phyloP scores from a whole-genome alignment of 108 stramenopile genomes.

The Heterococcus sp. region DNA sequence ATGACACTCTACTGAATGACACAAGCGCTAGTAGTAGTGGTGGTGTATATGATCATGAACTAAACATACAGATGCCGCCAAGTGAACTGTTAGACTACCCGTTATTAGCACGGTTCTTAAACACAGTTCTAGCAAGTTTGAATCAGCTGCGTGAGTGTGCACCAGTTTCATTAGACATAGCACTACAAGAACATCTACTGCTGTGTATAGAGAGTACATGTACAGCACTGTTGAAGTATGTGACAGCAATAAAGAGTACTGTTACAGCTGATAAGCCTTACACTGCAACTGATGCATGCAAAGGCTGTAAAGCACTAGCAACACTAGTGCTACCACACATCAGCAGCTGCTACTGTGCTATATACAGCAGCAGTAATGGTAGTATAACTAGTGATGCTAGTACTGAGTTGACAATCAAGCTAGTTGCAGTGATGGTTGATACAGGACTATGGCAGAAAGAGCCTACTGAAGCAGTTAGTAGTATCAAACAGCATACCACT shows the following conservation, averaged over 20 bases:
- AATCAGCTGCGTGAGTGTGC: slow-evolving; percentile 36
- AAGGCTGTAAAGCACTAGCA: background rate
- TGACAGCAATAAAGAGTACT: slow-evolving; percentile 3
- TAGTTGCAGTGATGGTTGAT: too few relatives aligned
- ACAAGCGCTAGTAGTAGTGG: background rate
- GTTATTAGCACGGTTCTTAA: slow-evolving; percentile 27
- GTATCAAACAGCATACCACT: too few relatives aligned
- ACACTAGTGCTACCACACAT: background rate
- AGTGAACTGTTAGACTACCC: slow-evolving; percentile 19
- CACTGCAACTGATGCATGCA: background rate
- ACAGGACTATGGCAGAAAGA: too few relatives aligned
- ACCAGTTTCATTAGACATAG: slow-evolving; percentile 5
- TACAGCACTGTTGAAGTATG: slow-evolving; percentile 1
- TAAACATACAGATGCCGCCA: slow-evolving; percentile 1
- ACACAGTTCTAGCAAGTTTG: slow-evolving; percentile 14
- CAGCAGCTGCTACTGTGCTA: background rate
- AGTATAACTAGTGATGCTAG: too few relatives aligned
- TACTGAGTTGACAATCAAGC: too few relatives aligned
- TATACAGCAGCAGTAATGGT: too few relatives aligned
- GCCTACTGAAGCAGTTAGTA: too few relatives aligned
- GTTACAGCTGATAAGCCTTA: background rate
- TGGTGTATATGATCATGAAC: background rate
- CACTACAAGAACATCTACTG: slow-evolving; percentile 11
- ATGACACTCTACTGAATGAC: background rate
- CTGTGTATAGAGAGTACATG: slow-evolving; percentile 7